A percentile compares a stretch with the other conserved stretches of the same genome.
Conservation (phyloP, 495 filamentous ascomycete genomes). For the Penicillium simplicissimum region DNA sequence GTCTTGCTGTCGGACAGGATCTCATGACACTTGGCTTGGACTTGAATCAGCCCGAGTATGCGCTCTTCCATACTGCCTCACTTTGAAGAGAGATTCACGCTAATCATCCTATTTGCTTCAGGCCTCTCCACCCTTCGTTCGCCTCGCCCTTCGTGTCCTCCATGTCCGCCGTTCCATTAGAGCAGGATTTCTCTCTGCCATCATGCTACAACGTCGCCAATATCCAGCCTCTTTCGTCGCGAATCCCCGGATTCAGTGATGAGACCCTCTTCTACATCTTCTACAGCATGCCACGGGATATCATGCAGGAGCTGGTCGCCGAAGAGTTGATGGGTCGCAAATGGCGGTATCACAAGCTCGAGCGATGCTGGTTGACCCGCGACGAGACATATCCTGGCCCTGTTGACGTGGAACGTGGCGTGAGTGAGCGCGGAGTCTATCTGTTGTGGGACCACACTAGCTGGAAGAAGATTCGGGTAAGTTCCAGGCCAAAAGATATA, state of each 20-base stretch:
- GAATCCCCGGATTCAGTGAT: conserved; percentile 80
- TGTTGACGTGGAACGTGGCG: conserved; percentile 56
- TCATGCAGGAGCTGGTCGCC: conserved; percentile 82
- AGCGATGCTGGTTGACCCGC: conserved; percentile 88
- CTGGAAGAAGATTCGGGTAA: conserved; percentile 84
- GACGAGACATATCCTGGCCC: conserved; percentile 73
- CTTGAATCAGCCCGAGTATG: conserved; percentile 76
- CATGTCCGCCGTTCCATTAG: conserved; percentile 63
- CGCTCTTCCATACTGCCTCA: conserved; percentile 9
- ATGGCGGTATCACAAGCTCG: conserved; percentile 90
- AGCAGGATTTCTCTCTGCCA: conserved; percentile 77
- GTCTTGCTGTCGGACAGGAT: conserved; percentile 76
- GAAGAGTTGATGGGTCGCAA: conserved; percentile 79
- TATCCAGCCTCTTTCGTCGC: conserved; percentile 74
- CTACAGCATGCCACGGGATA: conserved; percentile 82
- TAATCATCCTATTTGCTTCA: conserved; percentile 28
- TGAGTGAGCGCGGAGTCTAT: conserved; percentile 83
- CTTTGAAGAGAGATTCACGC: conserved; percentile 15
- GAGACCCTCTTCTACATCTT: conserved; percentile 95
- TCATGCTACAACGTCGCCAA: conserved; percentile 87
- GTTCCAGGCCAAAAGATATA: not conserved
- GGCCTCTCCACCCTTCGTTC: conserved; percentile 64
- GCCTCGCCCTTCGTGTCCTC: conserved; percentile 70
- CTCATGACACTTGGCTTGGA: conserved; percentile 76
- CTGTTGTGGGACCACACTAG: conserved; percentile 81